A percentile compares a stretch with the other conserved stretches of the same genome.
Evolutionary conservation across 805 yeast genomes (phyloP).

Genomic region (Danielia oregonensis): DNA sequence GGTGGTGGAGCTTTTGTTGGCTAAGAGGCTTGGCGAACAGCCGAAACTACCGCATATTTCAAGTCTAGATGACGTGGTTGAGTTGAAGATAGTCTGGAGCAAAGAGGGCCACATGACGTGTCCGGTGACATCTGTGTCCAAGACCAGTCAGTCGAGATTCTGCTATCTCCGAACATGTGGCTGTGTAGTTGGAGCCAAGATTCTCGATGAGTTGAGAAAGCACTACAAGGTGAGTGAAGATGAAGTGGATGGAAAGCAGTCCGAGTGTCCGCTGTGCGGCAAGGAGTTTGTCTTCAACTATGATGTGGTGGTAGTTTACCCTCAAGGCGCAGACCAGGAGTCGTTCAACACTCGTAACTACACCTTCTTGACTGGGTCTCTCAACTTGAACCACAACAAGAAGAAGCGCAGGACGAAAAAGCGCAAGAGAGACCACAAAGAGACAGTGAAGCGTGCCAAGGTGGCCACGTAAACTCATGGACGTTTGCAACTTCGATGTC

Average conservation of each 20-base stretch:
- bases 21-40: constrained; percentile 18
- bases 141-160: constrained; percentile 14
- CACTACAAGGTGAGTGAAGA: constrained; percentile 7
- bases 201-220: constrained; percentile 17
- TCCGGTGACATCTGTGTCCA: constrained; percentile 26
- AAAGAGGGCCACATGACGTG: constrained; percentile 20
- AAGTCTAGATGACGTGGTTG: constrained; percentile 11
- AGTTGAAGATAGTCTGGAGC: constrained; percentile 11
- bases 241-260: constrained; percentile 5
- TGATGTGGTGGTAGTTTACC: constrained; percentile 34
- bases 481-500: too few relatives aligned
- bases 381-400: constrained; percentile 25
- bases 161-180: constrained; percentile 37
- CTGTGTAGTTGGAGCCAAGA: constrained; percentile 29
- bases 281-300: constrained; percentile 16
- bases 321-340: constrained; percentile 10
- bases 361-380: constrained; percentile 6
- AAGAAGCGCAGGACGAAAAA: constrained; percentile 13
- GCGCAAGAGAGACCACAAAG: constrained; percentile 2
- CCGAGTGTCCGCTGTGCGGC: constrained; percentile 33
- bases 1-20: constrained; percentile 53
- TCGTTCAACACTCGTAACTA: constrained; percentile 14
- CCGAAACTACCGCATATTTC: not conserved
- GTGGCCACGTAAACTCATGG: too few relatives aligned
- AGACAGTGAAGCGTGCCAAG: not conserved